phyloP scores from a whole-genome alignment of 2,329 filamentous ascomycete species.

The Chaetomiaceae sp. region DNA sequence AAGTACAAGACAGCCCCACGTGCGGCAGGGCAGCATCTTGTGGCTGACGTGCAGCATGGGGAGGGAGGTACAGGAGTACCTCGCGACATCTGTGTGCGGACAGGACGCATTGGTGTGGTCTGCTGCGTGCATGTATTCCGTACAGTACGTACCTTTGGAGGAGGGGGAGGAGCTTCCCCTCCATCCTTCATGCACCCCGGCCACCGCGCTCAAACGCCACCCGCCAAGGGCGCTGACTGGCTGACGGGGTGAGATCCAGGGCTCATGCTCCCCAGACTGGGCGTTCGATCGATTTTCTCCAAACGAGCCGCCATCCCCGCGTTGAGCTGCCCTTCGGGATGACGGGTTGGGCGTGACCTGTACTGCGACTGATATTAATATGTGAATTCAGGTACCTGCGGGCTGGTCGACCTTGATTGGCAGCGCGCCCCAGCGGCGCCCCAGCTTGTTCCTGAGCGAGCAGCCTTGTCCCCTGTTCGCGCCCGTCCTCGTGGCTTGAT shows the following conservation, averaged over 20 bases:
- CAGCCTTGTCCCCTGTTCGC: conserved; percentile 20
- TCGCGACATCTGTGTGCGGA: too few species aligned
- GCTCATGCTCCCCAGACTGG: conserved; percentile 19
- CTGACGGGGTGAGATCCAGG: conserved; percentile 6
- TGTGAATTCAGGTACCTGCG: conserved; percentile 27
- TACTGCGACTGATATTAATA: conserved; percentile 27
- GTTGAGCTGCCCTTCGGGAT: conserved; percentile 13
- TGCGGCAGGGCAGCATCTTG: conserved; percentile 15
- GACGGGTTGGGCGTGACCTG: conserved; percentile 21
- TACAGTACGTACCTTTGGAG: too few species aligned
- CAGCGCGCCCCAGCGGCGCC: conserved; percentile 17
- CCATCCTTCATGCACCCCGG: conserved; percentile 22
- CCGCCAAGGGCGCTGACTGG: conserved; percentile 10
- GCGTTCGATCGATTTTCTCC: conserved; percentile 8
- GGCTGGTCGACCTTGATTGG: conserved; percentile 22
- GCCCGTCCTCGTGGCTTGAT: conserved; percentile 18
- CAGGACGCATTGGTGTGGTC: too few species aligned
- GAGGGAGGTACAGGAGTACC: conserved; percentile 4
- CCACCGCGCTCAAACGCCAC: conserved; percentile 26
- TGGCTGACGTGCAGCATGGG: conserved; percentile 23
- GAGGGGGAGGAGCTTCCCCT: background rate
- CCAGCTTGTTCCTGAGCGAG: conserved; percentile 25
- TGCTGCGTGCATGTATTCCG: too few species aligned
- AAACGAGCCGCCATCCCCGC: conserved; percentile 18
- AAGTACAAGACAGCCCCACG: conserved; percentile 21